phyloP scores from a whole-genome alignment of 1,139 yeast genomes.

The Geotrichum fermentans region DNA sequence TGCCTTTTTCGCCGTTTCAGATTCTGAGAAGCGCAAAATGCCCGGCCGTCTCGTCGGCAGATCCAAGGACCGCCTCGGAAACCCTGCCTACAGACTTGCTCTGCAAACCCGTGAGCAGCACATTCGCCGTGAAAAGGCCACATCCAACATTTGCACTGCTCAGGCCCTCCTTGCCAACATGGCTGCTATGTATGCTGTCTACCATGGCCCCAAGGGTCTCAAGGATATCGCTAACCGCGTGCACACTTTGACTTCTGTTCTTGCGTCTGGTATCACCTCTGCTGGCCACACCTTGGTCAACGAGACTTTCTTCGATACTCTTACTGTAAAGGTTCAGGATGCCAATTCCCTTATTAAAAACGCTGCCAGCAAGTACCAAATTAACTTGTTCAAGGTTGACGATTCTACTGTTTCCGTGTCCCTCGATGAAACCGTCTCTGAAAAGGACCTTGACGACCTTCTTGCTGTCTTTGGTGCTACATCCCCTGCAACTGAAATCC shows the following conservation, averaged over 20 bases:
- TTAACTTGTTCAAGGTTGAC: conserved; percentile 71
- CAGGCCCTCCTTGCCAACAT: conserved; percentile 94
- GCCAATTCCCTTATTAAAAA: conserved; percentile 53
- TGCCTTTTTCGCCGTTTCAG: conserved; percentile 85
- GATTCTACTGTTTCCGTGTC: conserved; percentile 63
- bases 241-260: conserved; percentile 64
- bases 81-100: conserved; percentile 83
- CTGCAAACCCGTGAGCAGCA: conserved; percentile 98
- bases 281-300: conserved; percentile 52
- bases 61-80: conserved; percentile 85
- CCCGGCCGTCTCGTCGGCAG: conserved; percentile 96
- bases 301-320: conserved; percentile 77
- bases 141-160: conserved; percentile 95
- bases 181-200: conserved; percentile 92
- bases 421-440: conserved; percentile 78
- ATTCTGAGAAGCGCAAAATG: conserved; percentile 77
- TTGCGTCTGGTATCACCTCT: conserved; percentile 29
- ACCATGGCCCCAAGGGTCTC: conserved; percentile 93
- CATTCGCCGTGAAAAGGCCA: conserved; percentile 94
- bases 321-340: conserved; percentile 55
- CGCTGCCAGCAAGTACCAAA: conserved; percentile 60
- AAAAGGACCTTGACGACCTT: conserved; percentile 55
- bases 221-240: conserved; percentile 73
- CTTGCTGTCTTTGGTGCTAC: conserved; percentile 45
- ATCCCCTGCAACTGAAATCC: conserved; percentile 20